phyloP scores from a whole-genome alignment of 768 basidiomycete genomes.

The Mycena polygramma region DNA sequence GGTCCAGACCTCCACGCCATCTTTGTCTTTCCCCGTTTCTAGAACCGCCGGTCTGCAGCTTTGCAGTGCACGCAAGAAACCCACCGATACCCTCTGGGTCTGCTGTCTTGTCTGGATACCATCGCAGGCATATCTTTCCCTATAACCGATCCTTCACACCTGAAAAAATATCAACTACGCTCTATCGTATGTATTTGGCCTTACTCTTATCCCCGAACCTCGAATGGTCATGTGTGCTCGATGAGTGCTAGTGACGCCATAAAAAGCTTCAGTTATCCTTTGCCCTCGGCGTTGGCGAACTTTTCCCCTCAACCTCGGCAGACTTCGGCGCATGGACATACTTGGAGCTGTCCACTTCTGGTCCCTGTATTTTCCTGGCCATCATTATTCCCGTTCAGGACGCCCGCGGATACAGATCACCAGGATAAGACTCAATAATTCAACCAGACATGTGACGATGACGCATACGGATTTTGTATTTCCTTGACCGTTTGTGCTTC shows the following conservation, averaged over 20 bases:
- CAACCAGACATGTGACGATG: conserved; percentile 26
- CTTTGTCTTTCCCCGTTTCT: too few relatives aligned
- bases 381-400: background rate
- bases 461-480: conserved; percentile 7
- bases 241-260: conserved; percentile 17
- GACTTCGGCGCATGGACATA: background rate
- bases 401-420: conserved; percentile 10
- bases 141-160: background rate
- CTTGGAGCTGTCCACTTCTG: background rate
- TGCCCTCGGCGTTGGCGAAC: background rate
- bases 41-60: too few relatives aligned
- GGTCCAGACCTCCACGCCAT: background rate
- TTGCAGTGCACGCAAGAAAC: too few relatives aligned
- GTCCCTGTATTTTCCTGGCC: background rate
- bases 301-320: background rate
- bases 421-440: background rate
- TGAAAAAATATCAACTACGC: background rate
- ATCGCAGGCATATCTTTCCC: background rate
- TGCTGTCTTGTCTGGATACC: background rate
- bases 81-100: too few relatives aligned
- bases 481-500: conserved; percentile 11
- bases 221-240: conserved; percentile 19
- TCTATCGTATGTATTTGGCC: conserved; percentile 21
- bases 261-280: background rate
- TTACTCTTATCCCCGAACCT: background rate